phyloP scores from a whole-genome alignment of 2,329 filamentous ascomycete species.

The Pestalotiopsis sp. region DNA sequence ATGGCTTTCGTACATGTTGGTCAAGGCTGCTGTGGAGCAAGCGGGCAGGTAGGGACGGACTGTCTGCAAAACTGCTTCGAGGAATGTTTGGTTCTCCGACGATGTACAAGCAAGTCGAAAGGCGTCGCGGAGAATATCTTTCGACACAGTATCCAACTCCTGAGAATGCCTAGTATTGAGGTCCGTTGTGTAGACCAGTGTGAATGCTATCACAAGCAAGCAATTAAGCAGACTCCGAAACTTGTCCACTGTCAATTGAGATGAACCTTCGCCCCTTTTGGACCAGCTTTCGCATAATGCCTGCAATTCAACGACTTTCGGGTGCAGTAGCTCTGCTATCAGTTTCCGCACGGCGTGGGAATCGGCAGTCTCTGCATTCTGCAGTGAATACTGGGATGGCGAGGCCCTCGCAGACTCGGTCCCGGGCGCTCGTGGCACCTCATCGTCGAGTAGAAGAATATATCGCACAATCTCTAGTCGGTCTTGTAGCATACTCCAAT shows the following conservation, averaged over 20 bases:
- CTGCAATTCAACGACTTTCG: conserved; percentile 53
- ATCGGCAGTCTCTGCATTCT: conserved; percentile 36
- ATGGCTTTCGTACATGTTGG: conserved; percentile 39
- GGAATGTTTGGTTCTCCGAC: conserved; percentile 47
- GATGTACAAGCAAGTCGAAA: conserved; percentile 43
- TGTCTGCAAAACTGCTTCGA: conserved; percentile 48
- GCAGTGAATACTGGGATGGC: conserved; percentile 15
- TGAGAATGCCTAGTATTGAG: conserved; percentile 51
- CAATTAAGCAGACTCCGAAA: conserved; percentile 55
- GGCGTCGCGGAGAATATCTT: conserved; percentile 42
- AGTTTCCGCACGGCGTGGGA: conserved; percentile 51
- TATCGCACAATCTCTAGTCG: conserved; percentile 53
- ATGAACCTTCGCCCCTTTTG: conserved; percentile 45
- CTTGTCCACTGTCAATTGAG: conserved; percentile 53
- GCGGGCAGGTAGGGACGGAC: conserved; percentile 50
- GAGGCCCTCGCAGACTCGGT: background rate
- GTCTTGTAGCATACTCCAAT: conserved; percentile 47
- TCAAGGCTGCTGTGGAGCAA: conserved; percentile 40
- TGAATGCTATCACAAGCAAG: conserved; percentile 45
- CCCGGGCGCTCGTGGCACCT: background rate
- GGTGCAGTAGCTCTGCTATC: conserved; percentile 54
- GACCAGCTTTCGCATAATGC: conserved; percentile 51
- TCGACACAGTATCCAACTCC: conserved; percentile 48
- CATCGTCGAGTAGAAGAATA: conserved; percentile 53
- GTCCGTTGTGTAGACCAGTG: conserved; percentile 50